Conservation (phyloP, 495 filamentous ascomycete genomes). For the Aspergillus sclerotiicarbonarius region DNA sequence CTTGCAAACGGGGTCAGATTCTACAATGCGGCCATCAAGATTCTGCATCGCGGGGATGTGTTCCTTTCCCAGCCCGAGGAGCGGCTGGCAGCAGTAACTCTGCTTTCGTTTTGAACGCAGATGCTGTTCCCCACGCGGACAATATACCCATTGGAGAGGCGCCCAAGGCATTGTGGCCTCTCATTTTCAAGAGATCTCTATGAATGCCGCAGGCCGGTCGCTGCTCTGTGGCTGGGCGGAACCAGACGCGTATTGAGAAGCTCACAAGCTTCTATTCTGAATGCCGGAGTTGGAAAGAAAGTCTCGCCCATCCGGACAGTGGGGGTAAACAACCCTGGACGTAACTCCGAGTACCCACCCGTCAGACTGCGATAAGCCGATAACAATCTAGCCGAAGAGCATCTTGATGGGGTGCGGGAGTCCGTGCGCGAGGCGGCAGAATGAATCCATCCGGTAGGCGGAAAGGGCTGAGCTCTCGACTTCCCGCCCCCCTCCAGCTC, state of each 20-base stretch:
- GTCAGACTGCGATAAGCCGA: no score
- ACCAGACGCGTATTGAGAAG: neutral
- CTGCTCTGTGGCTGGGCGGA: neutral
- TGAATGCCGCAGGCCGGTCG: neutral
- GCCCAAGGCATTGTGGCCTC: neutral
- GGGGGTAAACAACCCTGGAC: no score
- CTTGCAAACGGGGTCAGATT: neutral
- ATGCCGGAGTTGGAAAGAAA: neutral
- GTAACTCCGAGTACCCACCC: no score
- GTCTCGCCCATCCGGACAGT: neutral
- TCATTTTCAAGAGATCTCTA: neutral
- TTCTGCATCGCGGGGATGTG: neutral
- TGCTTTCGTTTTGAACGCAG: neutral
- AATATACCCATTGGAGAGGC: neutral
- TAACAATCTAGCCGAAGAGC: no score
- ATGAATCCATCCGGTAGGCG: neutral
- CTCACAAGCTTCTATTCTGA: neutral
- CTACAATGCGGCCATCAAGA: neutral
- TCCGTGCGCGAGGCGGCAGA: neutral
- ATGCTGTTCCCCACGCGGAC: neutral
- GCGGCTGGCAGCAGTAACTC: neutral
- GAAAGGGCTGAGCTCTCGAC: neutral
- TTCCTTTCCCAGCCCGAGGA: neutral
- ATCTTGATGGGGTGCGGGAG: neutral
- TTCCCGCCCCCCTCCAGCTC: neutral